Conservation (phyloP, 805 yeast genomes). For the Wickerhamomyces subpelliculosus region DNA sequence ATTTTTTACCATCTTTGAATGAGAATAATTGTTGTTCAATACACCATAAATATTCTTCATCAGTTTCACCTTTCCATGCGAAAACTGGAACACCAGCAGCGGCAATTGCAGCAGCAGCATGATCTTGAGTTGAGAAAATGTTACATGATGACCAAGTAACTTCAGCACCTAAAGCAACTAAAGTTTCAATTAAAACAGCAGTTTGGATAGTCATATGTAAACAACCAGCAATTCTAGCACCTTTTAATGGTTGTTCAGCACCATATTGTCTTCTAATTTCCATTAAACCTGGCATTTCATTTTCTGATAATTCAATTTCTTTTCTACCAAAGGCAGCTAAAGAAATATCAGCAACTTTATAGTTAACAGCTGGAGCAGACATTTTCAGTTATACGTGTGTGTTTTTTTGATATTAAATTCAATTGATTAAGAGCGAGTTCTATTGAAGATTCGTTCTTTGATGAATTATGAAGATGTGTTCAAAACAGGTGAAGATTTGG, state of each 20-base stretch:
- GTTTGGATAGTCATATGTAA: conserved; percentile 99
- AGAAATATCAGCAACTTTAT: conserved; percentile 96
- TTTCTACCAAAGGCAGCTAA: conserved; percentile 99
- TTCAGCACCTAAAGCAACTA: conserved; percentile 97
- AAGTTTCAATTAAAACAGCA: conserved; percentile 96
- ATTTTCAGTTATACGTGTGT: too few relatives aligned
- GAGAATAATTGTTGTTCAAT: conserved; percentile 98
- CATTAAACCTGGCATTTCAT: conserved; percentile 99
- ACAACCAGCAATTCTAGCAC: conserved; percentile 99
- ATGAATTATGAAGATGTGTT: neutral
- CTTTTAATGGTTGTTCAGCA: conserved; percentile 87
- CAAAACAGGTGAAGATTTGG: neutral
- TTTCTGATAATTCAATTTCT: conserved; percentile 97
- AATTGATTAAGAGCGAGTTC: too few relatives aligned
- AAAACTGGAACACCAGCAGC: conserved; percentile 99
- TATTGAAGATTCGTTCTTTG: too few relatives aligned
- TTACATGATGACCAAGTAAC: conserved; percentile 99
- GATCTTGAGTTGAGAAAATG: conserved; percentile 99
- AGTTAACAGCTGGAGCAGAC: conserved; percentile 64
- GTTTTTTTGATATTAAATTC: too few relatives aligned
- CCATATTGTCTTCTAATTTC: conserved; percentile 94
- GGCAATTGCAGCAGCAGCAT: conserved; percentile 99
- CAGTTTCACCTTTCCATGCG: conserved; percentile 99
- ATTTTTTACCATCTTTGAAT: conserved; percentile 91
- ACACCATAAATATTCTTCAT: conserved; percentile 99